These are phyloP conservation scores for Dimocarpus longan DNA, from an alignment of 345 rosid genomes.

Conservation along the genomic window DNA sequence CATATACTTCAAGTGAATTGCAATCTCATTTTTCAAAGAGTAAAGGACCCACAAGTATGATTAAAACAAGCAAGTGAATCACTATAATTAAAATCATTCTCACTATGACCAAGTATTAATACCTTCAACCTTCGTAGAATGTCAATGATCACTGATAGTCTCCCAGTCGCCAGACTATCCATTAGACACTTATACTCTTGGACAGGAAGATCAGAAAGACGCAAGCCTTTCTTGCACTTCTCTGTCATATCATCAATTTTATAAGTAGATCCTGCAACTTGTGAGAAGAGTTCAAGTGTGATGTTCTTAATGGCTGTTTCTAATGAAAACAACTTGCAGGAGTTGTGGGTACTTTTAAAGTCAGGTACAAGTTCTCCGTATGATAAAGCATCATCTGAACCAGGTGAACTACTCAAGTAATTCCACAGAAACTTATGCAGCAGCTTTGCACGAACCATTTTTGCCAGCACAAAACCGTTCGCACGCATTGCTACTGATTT, in stretches of 20 bases:
- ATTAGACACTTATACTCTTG: slow-evolving; percentile 71
- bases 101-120: slow-evolving; percentile 25
- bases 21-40: slow-evolving; percentile 9
- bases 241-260: slow-evolving; percentile 71
- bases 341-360: slow-evolving; percentile 35
- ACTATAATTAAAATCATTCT: not conserved
- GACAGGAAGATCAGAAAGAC: slow-evolving; percentile 70
- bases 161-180: slow-evolving; percentile 85
- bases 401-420: slow-evolving; percentile 52
- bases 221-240: slow-evolving; percentile 70
- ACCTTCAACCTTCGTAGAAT: slow-evolving; percentile 88
- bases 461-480: slow-evolving; percentile 91
- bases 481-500: slow-evolving; percentile 82
- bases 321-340: slow-evolving; percentile 60
- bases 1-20: not conserved
- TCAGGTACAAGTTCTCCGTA: slow-evolving; percentile 36
- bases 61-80: not conserved
- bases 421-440: slow-evolving; percentile 85
- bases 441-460: slow-evolving; percentile 91
- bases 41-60: not conserved
- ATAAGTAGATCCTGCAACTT: slow-evolving; percentile 77
- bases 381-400: slow-evolving; percentile 51
- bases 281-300: slow-evolving; percentile 84
- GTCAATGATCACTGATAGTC: slow-evolving; percentile 76
- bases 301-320: slow-evolving; percentile 78